Conservation (phyloP, 2,329 filamentous ascomycete species). For the Diaporthe sp. region DNA sequence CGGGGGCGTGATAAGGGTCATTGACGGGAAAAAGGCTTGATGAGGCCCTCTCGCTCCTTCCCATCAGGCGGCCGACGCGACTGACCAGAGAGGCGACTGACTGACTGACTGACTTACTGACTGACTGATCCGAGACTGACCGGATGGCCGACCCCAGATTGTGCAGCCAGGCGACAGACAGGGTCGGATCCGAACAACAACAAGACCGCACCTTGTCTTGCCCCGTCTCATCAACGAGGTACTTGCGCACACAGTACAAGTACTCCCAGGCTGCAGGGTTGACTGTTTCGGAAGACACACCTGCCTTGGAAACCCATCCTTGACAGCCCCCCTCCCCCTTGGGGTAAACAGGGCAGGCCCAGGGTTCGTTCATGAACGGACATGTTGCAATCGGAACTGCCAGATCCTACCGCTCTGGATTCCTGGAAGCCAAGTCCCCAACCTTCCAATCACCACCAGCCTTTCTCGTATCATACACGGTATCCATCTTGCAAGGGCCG, state of each 20-base stretch:
- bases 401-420: background rate
- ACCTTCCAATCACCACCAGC: conserved; percentile 4
- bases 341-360: conserved; percentile 3
- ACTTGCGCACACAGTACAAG: conserved; percentile 1
- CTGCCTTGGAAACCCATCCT: conserved; percentile 18
- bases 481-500: conserved; percentile 8
- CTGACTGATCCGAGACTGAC: background rate
- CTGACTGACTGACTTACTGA: background rate
- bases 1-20: conserved; percentile 12
- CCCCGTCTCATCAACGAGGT: background rate
- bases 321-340: background rate
- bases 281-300: conserved; percentile 26
- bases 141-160: background rate
- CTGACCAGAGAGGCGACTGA: conserved; percentile 7
- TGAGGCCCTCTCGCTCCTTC: background rate
- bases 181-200: conserved; percentile 25
- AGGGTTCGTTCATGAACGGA: background rate
- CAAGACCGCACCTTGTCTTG: background rate
- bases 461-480: conserved; percentile 14
- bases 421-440: background rate
- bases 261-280: background rate
- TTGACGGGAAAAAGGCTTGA: background rate
- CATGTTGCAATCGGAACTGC: background rate
- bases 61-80: conserved; percentile 16
- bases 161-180: background rate